Conservation (phyloP, 2,329 filamentous ascomycete genomes). For the Raffaelea albimanens region DNA sequence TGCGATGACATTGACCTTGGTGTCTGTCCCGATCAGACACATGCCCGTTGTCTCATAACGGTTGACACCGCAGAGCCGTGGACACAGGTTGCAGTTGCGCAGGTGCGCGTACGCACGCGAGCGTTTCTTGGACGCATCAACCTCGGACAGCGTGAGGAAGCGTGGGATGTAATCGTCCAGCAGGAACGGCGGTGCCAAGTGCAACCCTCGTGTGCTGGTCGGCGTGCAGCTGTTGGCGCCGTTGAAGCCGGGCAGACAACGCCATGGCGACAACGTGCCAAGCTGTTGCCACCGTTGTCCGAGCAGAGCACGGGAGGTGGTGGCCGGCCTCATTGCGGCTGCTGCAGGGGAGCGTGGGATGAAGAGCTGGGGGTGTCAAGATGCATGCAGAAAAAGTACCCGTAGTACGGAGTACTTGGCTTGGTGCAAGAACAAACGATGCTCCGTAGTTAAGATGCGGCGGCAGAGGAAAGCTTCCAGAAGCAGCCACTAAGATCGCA, state of each 20-base stretch:
- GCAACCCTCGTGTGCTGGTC: slow-evolving; percentile 23
- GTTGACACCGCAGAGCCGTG: slow-evolving; percentile 67
- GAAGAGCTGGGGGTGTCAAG: background rate
- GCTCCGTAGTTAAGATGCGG: too few species aligned
- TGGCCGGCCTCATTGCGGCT: background rate
- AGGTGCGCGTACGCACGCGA: slow-evolving; percentile 66
- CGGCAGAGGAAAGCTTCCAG: background rate
- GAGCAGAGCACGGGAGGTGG: background rate
- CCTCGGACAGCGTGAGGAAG: slow-evolving; percentile 58
- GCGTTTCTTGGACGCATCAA: slow-evolving; percentile 64
- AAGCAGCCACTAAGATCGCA: slow-evolving; percentile 1
- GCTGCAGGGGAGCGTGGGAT: background rate
- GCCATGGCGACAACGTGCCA: background rate
- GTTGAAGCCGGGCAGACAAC: slow-evolving; percentile 1
- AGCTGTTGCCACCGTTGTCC: too few species aligned
- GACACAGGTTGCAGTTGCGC: slow-evolving; percentile 72
- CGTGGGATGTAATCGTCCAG: slow-evolving; percentile 66
- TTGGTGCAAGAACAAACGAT: too few species aligned
- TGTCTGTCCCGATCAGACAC: slow-evolving; percentile 67
- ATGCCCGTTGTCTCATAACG: slow-evolving; percentile 70
- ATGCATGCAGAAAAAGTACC: too few species aligned
- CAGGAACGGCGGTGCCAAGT: slow-evolving; percentile 56
- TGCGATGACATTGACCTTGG: slow-evolving; percentile 75
- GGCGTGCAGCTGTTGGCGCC: too few species aligned
- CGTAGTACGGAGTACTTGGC: too few species aligned